Base-by-base conservation (phyloP, 495 filamentous ascomycete species). In the Achaetomiella virescens region DNA sequence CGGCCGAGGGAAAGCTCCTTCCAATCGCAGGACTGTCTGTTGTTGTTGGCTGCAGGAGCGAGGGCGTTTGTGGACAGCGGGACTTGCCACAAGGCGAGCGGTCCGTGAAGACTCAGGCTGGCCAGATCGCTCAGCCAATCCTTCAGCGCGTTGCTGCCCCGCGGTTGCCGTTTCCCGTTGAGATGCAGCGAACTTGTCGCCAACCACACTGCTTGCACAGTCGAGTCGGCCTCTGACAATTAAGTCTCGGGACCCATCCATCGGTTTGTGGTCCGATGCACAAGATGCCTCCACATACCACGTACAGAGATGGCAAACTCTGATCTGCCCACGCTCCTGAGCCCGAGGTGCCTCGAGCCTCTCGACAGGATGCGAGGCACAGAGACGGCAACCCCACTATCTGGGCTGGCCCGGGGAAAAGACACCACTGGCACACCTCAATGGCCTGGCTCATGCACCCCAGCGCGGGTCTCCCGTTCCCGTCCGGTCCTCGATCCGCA, bases 71-170 rank as follows among this genome's bases (percentile, higher is more conserved):
- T 35, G 14, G 22, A 10, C 22, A 41, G 52, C 52, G 46, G 31
- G 45, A 48, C 46, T 60, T 54, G 47, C 58, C 58, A 56, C 58
- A 61, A 61, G 58, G 58, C 58, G 58, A 61, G 53, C 58, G 58
- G 58, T 61, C 58, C 57, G 27, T 47, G 15, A 17, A 44, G 35
- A 42, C 42, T n/a, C 52, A 52, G 45, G 20, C 31, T 15, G 50
- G 38, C 43, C 57, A 40, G 36, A 20, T 27, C 12, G 9, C 18
- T 14, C 37, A 29, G 29, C 24, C 57, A 48, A 48, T 35, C 49
- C 31, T 15, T 17, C 11, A 0, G 12, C 36, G 35, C 45, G 12
- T 35, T 18, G 25, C 8, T 10, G 24, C 35, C 45, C 53, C 53
- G 42, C 52, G 52, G 31, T 46, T 54, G 52, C 42, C 17, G 31